Evolutionary conservation across 768 basidiomycete genomes (phyloP), one percentile per base, ranked within the genome.

Genomic region (Hypsizygus marmoreus): DNA sequence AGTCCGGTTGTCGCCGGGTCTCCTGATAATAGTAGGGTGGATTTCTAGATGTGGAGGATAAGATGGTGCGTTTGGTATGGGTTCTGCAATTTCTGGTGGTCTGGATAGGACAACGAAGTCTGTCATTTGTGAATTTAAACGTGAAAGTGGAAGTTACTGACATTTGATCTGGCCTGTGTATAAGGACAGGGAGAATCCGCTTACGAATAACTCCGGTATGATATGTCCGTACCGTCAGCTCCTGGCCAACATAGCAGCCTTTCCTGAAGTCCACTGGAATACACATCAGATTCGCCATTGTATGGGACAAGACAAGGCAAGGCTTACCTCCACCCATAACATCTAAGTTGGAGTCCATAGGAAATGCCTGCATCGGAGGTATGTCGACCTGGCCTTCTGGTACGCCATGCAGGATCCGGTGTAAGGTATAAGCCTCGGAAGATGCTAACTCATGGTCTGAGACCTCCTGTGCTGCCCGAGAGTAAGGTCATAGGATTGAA

Each of bases 231-330:
- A 97, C 95, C 0, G 95, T 97, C 30, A 98, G 74, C 59, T 98
- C 97, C 73, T 99, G 97, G 7, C 97, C 97, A 4, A 98, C 86
- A 60, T 97, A 98, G 62, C 97, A 99, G 2, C 97, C 97, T 70
- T 99, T 99, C 45, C 91, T 75, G 65, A 97, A 97, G 67, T 97
- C 93, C 62, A 98, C 95, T 75, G 33, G 52, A 19, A 50, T 22
- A 31, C 31, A 51, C 36, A 49, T 55, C 28, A 53, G 44, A 40
- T 30, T 47, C 29, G 14, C 10, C 42, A 17, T 35, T 25, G 17
- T n/a, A 3, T 19, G 33, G 23, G 10, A 42, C 17, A 37, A 25
- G 20, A 19, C 25, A 16, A 17, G 14, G 23, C 25, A 20, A 32
- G 17, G 75, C 88, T 67, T 58, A 97, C 95, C 70, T 59, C 83